These are phyloP conservation scores for Corymbia maculata DNA, from an alignment of 345 rosid species.

Conservation along the genomic window DNA sequence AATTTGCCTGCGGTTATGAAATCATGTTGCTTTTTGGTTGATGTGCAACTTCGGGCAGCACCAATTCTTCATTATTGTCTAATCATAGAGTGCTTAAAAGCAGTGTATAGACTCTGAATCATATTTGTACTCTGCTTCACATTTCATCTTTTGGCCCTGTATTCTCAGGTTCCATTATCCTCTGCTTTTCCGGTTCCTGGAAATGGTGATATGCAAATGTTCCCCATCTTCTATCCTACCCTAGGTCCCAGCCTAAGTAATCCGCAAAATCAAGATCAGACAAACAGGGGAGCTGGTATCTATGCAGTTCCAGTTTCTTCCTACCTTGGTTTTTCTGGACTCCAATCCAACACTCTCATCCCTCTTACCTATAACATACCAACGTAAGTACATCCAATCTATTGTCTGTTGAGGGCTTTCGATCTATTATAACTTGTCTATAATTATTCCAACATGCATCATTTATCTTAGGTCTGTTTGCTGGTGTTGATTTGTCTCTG, in stretches of 20 bases:
- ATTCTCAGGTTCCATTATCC: slow-evolving; percentile 30
- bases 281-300: slow-evolving; percentile 68
- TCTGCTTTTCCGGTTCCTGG: slow-evolving; percentile 24
- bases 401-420: neutral
- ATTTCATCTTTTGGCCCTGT: neutral
- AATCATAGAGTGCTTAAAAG: neutral
- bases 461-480: neutral
- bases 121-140: neutral
- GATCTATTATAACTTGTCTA: neutral
- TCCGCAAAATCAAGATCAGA: slow-evolving; percentile 49
- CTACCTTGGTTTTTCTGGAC: slow-evolving; percentile 45
- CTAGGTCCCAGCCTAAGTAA: slow-evolving; percentile 25
- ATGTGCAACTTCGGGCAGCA: neutral
- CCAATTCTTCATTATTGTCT: neutral
- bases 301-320: slow-evolving; percentile 80
- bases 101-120: neutral
- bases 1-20: neutral
- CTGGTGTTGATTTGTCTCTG: neutral
- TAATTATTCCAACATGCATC: neutral
- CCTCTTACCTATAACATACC: slow-evolving; percentile 89
- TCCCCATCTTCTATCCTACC: slow-evolving; percentile 54
- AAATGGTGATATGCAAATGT: slow-evolving; percentile 44
- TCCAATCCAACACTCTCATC: slow-evolving; percentile 65
- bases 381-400: slow-evolving; percentile 45
- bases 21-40: neutral